Percentiles rank a stretch among this genome's conserved stretches.
These are phyloP conservation scores for Diaporthe sp. DNA, from an alignment of 2,329 filamentous ascomycete species.

Conservation along the genomic window DNA sequence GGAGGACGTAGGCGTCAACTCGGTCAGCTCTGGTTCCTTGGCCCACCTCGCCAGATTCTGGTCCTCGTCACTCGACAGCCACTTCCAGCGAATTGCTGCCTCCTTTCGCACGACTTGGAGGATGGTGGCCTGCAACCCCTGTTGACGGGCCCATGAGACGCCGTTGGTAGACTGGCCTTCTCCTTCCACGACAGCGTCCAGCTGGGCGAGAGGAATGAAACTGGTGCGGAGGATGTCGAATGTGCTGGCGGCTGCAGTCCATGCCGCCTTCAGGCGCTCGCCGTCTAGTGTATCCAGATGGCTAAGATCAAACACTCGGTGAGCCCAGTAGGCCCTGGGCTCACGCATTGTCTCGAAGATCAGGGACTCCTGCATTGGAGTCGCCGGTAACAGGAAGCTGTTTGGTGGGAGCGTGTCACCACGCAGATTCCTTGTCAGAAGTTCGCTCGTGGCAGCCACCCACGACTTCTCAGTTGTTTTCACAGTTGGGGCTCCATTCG, in stretches of 20 bases:
- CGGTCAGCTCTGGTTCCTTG: slow-evolving; percentile 33
- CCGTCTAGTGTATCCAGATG: slow-evolving; percentile 46
- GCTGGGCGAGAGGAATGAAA: slow-evolving; percentile 49
- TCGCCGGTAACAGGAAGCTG: slow-evolving; percentile 47
- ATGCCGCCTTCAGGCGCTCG: slow-evolving; percentile 49
- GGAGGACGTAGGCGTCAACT: slow-evolving; percentile 40
- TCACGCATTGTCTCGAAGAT: slow-evolving; percentile 55
- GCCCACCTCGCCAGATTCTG: slow-evolving; percentile 36
- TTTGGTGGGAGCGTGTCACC: slow-evolving; percentile 38
- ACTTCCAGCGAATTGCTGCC: slow-evolving; percentile 39
- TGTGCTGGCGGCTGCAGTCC: slow-evolving; percentile 48
- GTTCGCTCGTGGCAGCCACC: slow-evolving; percentile 37
- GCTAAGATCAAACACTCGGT: slow-evolving; percentile 52
- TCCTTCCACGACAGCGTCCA: slow-evolving; percentile 31
- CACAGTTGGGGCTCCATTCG: neutral
- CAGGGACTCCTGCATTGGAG: slow-evolving; percentile 54
- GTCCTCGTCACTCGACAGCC: slow-evolving; percentile 33
- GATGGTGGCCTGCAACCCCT: slow-evolving; percentile 41
- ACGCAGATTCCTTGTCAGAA: slow-evolving; percentile 39
- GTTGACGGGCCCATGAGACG: slow-evolving; percentile 40
- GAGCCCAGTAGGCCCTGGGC: slow-evolving; percentile 55
- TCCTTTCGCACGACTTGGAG: slow-evolving; percentile 42
- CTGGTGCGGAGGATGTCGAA: slow-evolving; percentile 53
- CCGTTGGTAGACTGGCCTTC: slow-evolving; percentile 22
- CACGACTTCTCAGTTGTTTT: slow-evolving; percentile 33